Evolutionary conservation across 2,329 filamentous ascomycete species (phyloP), one percentile per base, ranked within the genome.

Genomic region (Karstenula rhodostoma): DNA sequence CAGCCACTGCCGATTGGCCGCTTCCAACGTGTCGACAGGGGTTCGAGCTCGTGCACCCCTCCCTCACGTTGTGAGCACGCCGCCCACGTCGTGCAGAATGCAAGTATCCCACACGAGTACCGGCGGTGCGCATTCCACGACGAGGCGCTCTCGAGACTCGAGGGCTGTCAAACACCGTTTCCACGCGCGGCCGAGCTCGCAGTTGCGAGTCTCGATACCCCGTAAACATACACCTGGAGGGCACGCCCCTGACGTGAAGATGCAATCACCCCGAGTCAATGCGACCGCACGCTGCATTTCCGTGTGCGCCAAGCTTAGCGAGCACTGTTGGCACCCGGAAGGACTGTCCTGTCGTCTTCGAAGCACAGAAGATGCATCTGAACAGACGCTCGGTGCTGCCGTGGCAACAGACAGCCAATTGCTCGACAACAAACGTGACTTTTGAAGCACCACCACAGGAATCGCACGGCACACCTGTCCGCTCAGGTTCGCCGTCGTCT

Each of bases 1-100:
- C 65, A 72, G 66, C 66, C 62, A 29, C 54, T 57, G 47, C 64
- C 65, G 62, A 70, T 69, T 70, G 67, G 67, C 58, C 59, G 32
- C 25, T 2, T 32, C 50, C 51, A 54, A 54, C 51, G 51, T 54
- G 51, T 48, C 13, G 33, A 23, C 44, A 50, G 55, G 55, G 55
- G 33, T 23, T 25, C 22, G 35, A 23, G 55, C 32, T 48, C 44
- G 25, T 40, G 44, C 42, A 12, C 15, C 22, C 19, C 17, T 54
- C 50, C 50, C 27, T 29, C 58, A 56, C 49, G 37, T 13, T 44
- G 10, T 37, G 2, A 12, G 19, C 43, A 56, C 27, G 50, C 50
- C 22, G 29, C 29, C 29, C 29, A 32, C 29, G 50, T 54, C 32
- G 51, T 35, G 40, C 51, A 32, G 51, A 23, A 32, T 44, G 22